Evolutionary conservation across 106 monocot species (phyloP).

Genomic region (Dendrobium chrysotoxum): DNA sequence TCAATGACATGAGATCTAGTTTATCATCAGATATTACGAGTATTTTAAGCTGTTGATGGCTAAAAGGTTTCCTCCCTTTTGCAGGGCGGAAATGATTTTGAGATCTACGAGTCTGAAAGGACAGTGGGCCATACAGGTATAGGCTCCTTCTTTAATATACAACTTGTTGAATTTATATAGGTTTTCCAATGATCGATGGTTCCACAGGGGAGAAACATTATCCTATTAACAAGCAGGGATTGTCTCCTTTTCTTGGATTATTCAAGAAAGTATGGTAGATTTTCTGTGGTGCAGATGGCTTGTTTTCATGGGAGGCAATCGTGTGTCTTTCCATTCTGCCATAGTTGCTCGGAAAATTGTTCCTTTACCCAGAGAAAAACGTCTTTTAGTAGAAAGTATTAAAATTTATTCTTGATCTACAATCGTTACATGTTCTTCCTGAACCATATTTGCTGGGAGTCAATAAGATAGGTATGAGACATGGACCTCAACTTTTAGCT

Average conservation of each 20-base stretch:
- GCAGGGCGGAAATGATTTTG: conserved; percentile 92
- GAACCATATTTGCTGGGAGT: too few relatives aligned
- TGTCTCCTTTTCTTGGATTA: not conserved
- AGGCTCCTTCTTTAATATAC: not conserved
- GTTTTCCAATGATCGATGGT: not conserved
- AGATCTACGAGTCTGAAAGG: conserved; percentile 85
- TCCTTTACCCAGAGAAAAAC: too few relatives aligned
- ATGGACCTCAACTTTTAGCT: too few relatives aligned
- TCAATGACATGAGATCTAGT: not conserved
- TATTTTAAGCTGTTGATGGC: not conserved
- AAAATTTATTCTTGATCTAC: too few relatives aligned
- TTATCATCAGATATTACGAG: not conserved
- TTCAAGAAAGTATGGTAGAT: not conserved
- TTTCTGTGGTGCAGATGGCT: not conserved
- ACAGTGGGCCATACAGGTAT: conserved; percentile 89
- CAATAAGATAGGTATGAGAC: too few relatives aligned
- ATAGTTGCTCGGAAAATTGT: too few relatives aligned
- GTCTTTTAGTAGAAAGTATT: too few relatives aligned
- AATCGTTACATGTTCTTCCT: too few relatives aligned
- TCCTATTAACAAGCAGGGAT: too few relatives aligned
- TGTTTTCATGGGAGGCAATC: not conserved
- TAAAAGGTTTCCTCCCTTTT: conserved; percentile 8
- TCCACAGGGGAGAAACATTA: not conserved
- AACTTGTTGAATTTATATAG: not conserved
- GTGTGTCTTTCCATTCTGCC: too few relatives aligned